Conservation (phyloP, 1,284 basidiomycete genomes). For the Puccinia sorghi region DNA sequence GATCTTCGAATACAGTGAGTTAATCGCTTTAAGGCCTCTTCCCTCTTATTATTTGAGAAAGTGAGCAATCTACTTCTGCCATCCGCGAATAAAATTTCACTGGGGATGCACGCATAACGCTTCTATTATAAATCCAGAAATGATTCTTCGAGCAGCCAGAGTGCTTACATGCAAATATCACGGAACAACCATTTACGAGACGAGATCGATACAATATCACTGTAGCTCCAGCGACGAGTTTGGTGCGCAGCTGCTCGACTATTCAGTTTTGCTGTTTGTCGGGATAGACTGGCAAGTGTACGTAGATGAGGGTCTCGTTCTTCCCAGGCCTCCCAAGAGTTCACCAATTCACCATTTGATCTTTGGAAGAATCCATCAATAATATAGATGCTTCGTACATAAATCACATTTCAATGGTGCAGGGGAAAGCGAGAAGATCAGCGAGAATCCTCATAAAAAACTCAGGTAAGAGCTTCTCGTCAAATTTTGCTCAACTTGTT, state of each 20-base stretch:
- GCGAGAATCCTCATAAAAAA: conserved; percentile 67
- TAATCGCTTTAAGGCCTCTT: conserved; percentile 41
- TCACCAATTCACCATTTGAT: conserved; percentile 81
- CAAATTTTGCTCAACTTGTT: conserved; percentile 55
- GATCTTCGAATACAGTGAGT: conserved; percentile 37
- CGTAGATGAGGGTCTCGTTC: conserved; percentile 59
- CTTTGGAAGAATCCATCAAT: conserved; percentile 89
- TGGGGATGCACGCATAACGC: conserved; percentile 82
- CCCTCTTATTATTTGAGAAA: conserved; percentile 32
- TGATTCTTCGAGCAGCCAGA: not conserved
- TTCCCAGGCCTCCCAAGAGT: conserved; percentile 77
- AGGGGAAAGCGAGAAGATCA: not conserved
- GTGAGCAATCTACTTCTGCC: conserved; percentile 61
- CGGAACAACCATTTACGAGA: conserved; percentile 83
- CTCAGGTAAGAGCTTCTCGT: conserved; percentile 80
- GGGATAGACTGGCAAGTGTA: conserved; percentile 71
- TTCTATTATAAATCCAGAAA: conserved; percentile 74
- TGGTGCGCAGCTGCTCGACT: conserved; percentile 52
- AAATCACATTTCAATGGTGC: conserved; percentile 7
- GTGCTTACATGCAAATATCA: conserved; percentile 67
- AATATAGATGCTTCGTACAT: conserved; percentile 72
- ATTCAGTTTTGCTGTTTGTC: conserved; percentile 75
- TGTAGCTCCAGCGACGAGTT: conserved; percentile 68
- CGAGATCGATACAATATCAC: conserved; percentile 73
- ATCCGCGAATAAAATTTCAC: conserved; percentile 73